Base-by-base conservation (phyloP, 257 asterid species). In the Salvia rosmarinus region DNA sequence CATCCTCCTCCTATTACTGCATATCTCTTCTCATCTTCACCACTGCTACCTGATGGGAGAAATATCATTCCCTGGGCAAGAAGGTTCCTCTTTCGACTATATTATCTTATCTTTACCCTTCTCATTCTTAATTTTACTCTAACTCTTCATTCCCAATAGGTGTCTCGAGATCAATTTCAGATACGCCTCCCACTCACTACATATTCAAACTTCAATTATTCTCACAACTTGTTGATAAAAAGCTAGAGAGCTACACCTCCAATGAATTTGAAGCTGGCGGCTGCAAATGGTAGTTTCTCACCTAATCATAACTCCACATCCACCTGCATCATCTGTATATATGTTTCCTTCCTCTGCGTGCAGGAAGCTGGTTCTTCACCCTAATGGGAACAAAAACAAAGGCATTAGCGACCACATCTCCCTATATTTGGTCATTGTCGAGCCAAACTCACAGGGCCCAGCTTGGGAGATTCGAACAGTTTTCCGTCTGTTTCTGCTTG, bases 321-420 rank as follows among this genome's bases (percentile, higher is more conserved):
- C 16, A 1, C 4, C 14, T 16, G 16, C 28, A 16, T 34, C 47
- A 35, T 60, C 49, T 17, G 16, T 1, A 25, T 34, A 39, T 39
- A 39, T 9, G 44, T 6, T 37, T 9, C 13, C n/a, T 60, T 60
- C 17, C 34, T 61, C 50, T 17, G 46, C 19, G 1, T 46, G 72
- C 83, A 89, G 96, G 96, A 83, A 84, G 73, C 82, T 90, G 77
- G 73, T 74, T 42, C 52, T 90, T 64, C 75, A 85, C 84, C 97
- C 88, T 14, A 82, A 81, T 55, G 97, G 96, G 50, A 84, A 90
- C 88, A 85, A 85, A 76, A 70, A 44, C 80, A 90, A 84, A 79
- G 85, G 75, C 64, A 64, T 79, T 14, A 75, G 69, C 0, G 91
- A 85, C 49, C 81, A 83, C 64, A 60, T 90, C 57, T 89, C 97